Conservation (phyloP, 257 asterid species). For the Ligustrum vulgare region DNA sequence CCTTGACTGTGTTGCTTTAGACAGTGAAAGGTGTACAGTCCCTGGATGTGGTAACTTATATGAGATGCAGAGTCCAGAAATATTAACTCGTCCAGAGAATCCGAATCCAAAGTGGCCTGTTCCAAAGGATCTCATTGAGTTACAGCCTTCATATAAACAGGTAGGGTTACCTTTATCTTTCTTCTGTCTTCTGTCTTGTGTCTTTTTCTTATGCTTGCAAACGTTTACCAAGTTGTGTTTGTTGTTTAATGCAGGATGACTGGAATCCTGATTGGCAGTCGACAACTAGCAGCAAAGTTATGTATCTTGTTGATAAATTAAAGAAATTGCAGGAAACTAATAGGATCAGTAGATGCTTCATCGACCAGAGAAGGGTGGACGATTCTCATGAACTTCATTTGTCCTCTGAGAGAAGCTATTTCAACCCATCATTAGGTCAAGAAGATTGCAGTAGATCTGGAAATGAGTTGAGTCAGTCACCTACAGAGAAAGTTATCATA, state of each 20-base stretch:
- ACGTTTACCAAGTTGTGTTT: conserved; percentile 19
- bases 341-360: conserved; percentile 35
- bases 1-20: conserved; percentile 89
- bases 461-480: conserved; percentile 29
- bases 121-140: conserved; percentile 97
- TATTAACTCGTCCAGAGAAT: conserved; percentile 90
- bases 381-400: conserved; percentile 27
- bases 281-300: conserved; percentile 94
- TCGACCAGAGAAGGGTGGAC: conserved; percentile 32
- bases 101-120: conserved; percentile 99
- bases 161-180: conserved; percentile 32
- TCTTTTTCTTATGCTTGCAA: conserved; percentile 12
- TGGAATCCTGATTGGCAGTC: conserved; percentile 99
- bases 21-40: conserved; percentile 75
- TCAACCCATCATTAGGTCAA: conserved; percentile 23
- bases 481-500: conserved; percentile 77
- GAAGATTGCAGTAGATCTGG: conserved; percentile 31
- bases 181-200: conserved; percentile 3
- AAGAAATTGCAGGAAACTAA: conserved; percentile 63
- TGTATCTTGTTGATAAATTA: conserved; percentile 64
- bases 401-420: conserved; percentile 25
- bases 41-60: conserved; percentile 77
- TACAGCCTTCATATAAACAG: conserved; percentile 97
- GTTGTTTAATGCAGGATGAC: conserved; percentile 63
- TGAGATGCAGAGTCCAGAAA: conserved; percentile 97